Base-by-base conservation (phyloP, 805 yeast genomes). In the Sporopachydermia lactativora region DNA sequence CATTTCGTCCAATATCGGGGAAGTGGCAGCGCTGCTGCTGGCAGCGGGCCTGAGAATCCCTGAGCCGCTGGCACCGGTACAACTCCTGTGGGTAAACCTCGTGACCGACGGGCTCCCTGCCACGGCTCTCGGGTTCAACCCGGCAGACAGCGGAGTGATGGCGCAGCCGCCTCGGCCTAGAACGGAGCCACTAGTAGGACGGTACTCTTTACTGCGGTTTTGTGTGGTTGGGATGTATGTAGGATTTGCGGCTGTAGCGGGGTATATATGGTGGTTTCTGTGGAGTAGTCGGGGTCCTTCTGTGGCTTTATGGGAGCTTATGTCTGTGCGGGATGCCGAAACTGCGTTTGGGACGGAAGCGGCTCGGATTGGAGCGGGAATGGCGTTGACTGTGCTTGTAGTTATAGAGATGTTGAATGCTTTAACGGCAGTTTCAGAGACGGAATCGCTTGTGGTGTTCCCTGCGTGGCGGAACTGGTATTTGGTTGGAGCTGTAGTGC, bases 71-170 rank as follows among this genome's bases (percentile, higher is more conserved):
- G 65, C 70, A 56, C 77, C 77, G 3, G 76, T 72, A 28, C 77
- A 72, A 52, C 65, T 70, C 5, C 60, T 72, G 47, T 72, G 77
- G 77, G 70, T 72, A 42, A 64, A 72, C 45, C 65, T 72, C 34
- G 73, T 72, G 14, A 72, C 77, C 14, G 73, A 73, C 39, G 74
- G 77, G 39, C 60, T 72, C 52, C 77, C 77, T 38, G 77, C 77
- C 17, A 71, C 75, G 57, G 77, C 77, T 0, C 60, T 72, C 46
- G 76, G 77, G 6, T 62, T 62, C 52, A 63, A 62, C 41, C 68
- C 68, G 3, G 63, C 67, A 5, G 66, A 62, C 40, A 44, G 52
- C 39, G 59, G 54, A 34, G 58, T 58, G 42, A 62, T 62, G 68
- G 45, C 49, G 3, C 51, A 62, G 31, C 55, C 54, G n/a, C 68